Base-by-base conservation (phyloP, 176 grass and related monocot species). In the Chrysopogon serrulatus region DNA sequence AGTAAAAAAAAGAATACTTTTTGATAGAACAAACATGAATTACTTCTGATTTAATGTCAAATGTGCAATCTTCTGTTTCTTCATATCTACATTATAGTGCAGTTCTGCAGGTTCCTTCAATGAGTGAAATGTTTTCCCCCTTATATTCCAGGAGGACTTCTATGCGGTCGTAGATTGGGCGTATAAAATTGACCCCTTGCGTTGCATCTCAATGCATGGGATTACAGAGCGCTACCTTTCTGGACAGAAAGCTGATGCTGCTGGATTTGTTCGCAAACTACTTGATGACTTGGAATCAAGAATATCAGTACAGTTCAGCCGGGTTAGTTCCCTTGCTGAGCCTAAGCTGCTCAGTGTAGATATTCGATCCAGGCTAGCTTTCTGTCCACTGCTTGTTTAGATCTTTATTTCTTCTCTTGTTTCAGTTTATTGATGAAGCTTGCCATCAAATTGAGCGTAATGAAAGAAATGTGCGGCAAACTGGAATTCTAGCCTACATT, bases 191-290 rank as follows among this genome's bases (percentile, higher is more conserved):
- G 96, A 99, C 80, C 96, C 96, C 71, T 82, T 99, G 68, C 87
- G 91, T 39, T 99, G 96, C 78, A 99, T 99, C 84, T 99, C 96
- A 37, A 99, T 99, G 96, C 90, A 99, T 89, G 96, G 96, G 19
- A 88, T 96, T 68, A 99, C 96, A 71, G 96, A 99, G 71, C 93
- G 91, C 47, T 99, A 99, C 84, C 91, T 99, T 79, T 99, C 96
- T 82, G 93, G 93, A 69, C 96, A 99, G 86, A 99, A 99, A 99
- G 91, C 93, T 74, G 96, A 99, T 89, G 93, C 96, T 73, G 93
- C 96, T 65, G 90, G 96, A 82, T 99, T 99, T 79, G 96, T 99
- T 48, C 91, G 91, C 19, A 93, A 96, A 80, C 67, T 99, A 39
- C 93, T 99, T 62, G 86, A 99, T 87, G 96, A 99, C 79, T 87